phyloP scores from a whole-genome alignment of 139 green algal species.

The Desmodesmus armatus region DNA sequence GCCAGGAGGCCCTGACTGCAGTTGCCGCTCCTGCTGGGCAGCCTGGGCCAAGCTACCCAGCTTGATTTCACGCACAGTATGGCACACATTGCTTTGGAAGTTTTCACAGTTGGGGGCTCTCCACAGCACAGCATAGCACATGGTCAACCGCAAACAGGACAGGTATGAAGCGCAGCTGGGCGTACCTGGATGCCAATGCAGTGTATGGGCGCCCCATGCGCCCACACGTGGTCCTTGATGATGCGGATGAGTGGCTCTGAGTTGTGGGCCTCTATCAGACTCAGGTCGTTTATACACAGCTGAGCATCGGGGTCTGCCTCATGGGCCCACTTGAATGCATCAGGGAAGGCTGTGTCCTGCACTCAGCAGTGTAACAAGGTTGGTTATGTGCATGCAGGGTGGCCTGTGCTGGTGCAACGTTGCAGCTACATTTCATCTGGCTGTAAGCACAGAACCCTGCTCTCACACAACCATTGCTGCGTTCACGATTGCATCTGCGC shows the following conservation, averaged over 20 bases:
- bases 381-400: too few relatives aligned
- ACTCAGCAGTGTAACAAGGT: too few relatives aligned
- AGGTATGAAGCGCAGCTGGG: background rate
- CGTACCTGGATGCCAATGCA: conserved; percentile 30
- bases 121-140: background rate
- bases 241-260: background rate
- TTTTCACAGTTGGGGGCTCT: too few relatives aligned
- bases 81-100: background rate
- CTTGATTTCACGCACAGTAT: background rate
- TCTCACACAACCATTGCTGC: too few relatives aligned
- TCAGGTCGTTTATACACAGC: conserved; percentile 41
- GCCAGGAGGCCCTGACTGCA: too few relatives aligned
- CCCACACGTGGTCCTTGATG: conserved; percentile 1
- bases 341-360: background rate
- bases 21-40: too few relatives aligned
- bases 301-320: conserved; percentile 26
- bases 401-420: too few relatives aligned
- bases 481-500: too few relatives aligned
- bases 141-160: background rate
- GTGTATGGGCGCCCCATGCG: conserved; percentile 23
- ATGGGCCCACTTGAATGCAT: conserved; percentile 19
- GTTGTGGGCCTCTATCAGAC: conserved; percentile 12
- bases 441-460: too few relatives aligned
- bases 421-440: too few relatives aligned
- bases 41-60: too few relatives aligned